Evolutionary conservation across 23 red algal genomes (phyloP).

Genomic region (Pyropia yezoensis): DNA sequence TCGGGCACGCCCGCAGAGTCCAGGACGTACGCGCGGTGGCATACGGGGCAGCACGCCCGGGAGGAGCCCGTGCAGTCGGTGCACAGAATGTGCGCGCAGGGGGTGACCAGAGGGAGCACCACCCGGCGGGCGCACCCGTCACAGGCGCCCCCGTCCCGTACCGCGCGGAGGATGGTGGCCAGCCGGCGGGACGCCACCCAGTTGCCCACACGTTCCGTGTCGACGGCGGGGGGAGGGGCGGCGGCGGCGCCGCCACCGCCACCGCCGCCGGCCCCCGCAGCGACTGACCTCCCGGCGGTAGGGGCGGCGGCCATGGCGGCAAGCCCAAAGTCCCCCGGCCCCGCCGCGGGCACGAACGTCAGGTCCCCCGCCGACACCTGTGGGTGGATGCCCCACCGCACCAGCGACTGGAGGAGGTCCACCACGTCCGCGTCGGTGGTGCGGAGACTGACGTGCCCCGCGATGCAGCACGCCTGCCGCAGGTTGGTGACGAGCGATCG

Average conservation of each 20-base stretch:
- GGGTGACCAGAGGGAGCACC: conserved; percentile 22
- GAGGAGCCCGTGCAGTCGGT: conserved; percentile 16
- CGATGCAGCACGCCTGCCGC: conserved; percentile 34
- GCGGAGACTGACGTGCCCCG: conserved; percentile 28
- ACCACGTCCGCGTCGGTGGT: conserved; percentile 14
- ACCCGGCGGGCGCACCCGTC: not conserved
- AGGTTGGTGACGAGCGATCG: conserved; percentile 22
- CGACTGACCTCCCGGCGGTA: too few relatives aligned
- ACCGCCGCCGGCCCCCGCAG: too few relatives aligned
- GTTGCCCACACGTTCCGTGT: not conserved
- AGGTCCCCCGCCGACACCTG: too few relatives aligned
- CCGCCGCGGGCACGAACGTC: too few relatives aligned
- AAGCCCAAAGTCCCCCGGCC: too few relatives aligned
- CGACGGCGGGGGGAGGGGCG: not conserved
- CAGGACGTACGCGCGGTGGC: conserved; percentile 12
- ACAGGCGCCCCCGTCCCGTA: conserved; percentile 13
- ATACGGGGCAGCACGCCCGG: conserved; percentile 9
- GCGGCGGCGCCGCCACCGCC: too few relatives aligned
- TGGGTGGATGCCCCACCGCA: too few relatives aligned
- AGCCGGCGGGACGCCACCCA: not conserved
- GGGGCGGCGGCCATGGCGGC: too few relatives aligned
- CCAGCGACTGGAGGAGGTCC: not conserved
- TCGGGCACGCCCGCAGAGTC: conserved; percentile 27
- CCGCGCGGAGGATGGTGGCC: not conserved
- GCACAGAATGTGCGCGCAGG: conserved; percentile 39